Percentiles rank a stretch among this genome's conserved stretches.
Evolutionary conservation across 2,329 filamentous ascomycete genomes (phyloP).

Genomic region (Nigrospora sphaerica): DNA sequence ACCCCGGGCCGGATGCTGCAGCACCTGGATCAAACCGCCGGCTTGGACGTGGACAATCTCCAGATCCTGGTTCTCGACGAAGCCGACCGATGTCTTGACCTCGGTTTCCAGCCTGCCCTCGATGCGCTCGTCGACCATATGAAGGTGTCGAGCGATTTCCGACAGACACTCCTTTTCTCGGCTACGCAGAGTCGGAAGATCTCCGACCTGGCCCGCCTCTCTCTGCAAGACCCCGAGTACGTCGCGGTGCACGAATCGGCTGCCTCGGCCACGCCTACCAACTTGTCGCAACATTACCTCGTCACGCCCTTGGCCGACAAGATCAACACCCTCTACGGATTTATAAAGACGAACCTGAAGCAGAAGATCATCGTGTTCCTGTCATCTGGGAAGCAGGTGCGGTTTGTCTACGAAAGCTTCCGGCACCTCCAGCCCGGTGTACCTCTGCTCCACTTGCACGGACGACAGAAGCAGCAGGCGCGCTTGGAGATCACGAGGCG

Average conservation of each 20-base stretch:
- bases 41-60: constrained; percentile 82
- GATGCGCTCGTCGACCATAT: constrained; percentile 92
- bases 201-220: constrained; percentile 82
- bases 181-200: constrained; percentile 94
- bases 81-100: constrained; percentile 93
- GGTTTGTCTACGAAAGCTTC: constrained; percentile 91
- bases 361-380: constrained; percentile 93
- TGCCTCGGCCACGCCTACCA: constrained; percentile 69
- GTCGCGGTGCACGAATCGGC: constrained; percentile 87
- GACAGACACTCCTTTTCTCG: constrained; percentile 92
- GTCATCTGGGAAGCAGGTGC: constrained; percentile 91
- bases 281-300: constrained; percentile 86
- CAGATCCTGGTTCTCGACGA: constrained; percentile 93
- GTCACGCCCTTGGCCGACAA: constrained; percentile 81
- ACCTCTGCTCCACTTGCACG: constrained; percentile 84
- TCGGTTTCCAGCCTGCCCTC: constrained; percentile 87
- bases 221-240: constrained; percentile 86
- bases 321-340: constrained; percentile 85
- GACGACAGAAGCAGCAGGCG: constrained; percentile 85
- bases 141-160: constrained; percentile 35
- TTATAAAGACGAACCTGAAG: constrained; percentile 85
- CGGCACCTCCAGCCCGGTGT: constrained; percentile 92
- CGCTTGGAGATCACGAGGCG: constrained; percentile 80
- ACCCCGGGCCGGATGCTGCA: constrained; percentile 93
- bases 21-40: constrained; percentile 88